Evolutionary conservation across 1,139 yeast genomes (phyloP), one percentile per base, ranked within the genome.

Genomic region (Kurtzmaniella quercitrusa): DNA sequence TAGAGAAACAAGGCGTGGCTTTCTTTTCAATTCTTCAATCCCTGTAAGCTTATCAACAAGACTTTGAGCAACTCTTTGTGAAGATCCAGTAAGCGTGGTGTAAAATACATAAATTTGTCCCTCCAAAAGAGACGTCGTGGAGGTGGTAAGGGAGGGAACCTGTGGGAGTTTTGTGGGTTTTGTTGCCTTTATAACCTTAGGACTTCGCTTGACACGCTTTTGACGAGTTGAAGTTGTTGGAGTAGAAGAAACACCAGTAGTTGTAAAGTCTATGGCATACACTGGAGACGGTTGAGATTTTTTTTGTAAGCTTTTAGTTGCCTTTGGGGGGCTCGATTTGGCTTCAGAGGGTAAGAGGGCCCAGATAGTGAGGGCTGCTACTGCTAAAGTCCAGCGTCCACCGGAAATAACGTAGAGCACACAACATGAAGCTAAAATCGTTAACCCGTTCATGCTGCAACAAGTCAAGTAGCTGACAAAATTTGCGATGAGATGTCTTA

Each of bases 51-150:
- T 62, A 1, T 75, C 71, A 33, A 59, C 52, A 22, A 85, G 60
- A 9, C 64, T 55, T 30, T 68, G 67, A 3, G 96, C 96, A 21
- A 82, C 76, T 52, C 87, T 69, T 51, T 82, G 82, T 0, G 95
- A 78, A 2, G 94, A 71, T 3, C 96, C 96, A 2, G 95, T 89
- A 45, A 89, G 67, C 0, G 96, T 84, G 8, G 96, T 84, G 61
- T 86, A 89, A 53, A 89, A 86, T 4, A 89, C 77, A 47, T 76
- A 74, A 22, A 85, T 60, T 45, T 76, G 78, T 1, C 79, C 65
- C 20, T 72, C 68, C 28, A 64, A 53, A 22, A 74, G 59, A 37
- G 65, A 59, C 15, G 66, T 62, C 2, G 61, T 47, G 1, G 68
- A 59, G 28, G 53, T 50, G 2, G 74, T 64, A 39, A 71, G 56